Percentiles rank a stretch among this genome's conserved stretches.
Evolutionary conservation across 164 flowering plant species (phyloP).

Genomic region (Akebia trifoliata): DNA sequence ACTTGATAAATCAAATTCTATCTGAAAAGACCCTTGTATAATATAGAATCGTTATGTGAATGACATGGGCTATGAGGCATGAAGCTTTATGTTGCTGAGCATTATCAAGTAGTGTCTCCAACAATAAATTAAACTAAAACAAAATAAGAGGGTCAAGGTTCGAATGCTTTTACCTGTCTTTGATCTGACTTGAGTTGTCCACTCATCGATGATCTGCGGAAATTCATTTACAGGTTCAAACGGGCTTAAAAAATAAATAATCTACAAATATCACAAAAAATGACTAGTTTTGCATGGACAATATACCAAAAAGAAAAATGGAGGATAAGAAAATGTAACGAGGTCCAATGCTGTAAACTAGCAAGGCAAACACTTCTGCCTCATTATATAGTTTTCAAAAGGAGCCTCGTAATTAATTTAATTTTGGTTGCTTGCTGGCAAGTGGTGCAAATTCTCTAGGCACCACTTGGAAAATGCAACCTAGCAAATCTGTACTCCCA

Average conservation of each 20-base stretch:
- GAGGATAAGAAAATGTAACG: slow-evolving; percentile 20
- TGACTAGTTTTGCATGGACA: neutral
- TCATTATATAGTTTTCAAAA: neutral
- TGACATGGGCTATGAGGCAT: neutral
- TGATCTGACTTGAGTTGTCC: slow-evolving; percentile 69
- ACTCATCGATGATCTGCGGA: slow-evolving; percentile 72
- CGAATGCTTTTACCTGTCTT: slow-evolving; percentile 39
- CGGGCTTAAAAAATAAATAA: neutral
- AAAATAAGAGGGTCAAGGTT: neutral
- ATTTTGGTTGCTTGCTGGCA: slow-evolving; percentile 90
- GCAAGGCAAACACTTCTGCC: slow-evolving; percentile 18
- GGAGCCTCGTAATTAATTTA: slow-evolving; percentile 22
- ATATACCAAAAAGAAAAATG: neutral
- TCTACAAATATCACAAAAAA: neutral
- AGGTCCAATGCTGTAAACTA: slow-evolving; percentile 16
- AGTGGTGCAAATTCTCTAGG: slow-evolving; percentile 47
- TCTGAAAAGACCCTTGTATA: neutral
- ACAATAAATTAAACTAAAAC: neutral
- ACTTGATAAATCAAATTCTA: neutral
- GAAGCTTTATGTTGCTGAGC: too few relatives aligned
- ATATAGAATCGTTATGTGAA: neutral
- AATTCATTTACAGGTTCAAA: neutral
- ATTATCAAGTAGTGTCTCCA: neutral
- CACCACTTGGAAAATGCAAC: slow-evolving; percentile 80
- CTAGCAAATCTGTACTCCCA: slow-evolving; percentile 13